Evolutionary conservation across 2,329 filamentous ascomycete species (phyloP).

Genomic region (Talaromyces sp.): DNA sequence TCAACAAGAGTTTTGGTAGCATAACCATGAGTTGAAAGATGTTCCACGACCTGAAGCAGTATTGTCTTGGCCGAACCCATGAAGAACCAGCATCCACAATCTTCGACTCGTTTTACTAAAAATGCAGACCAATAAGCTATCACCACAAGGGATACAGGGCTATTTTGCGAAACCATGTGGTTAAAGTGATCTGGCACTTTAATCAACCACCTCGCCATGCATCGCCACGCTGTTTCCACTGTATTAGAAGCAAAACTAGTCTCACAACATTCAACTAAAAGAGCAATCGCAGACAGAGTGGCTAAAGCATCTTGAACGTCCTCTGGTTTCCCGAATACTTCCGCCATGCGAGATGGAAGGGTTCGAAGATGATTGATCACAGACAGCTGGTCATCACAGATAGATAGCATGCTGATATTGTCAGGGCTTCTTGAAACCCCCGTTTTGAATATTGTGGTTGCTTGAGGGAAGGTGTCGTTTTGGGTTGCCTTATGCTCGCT

Average conservation of each 20-base stretch:
- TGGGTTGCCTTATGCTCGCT: neutral
- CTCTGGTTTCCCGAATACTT: constrained; percentile 5
- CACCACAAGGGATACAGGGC: constrained; percentile 2
- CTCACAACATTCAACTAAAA: constrained; percentile 1
- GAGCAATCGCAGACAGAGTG: neutral
- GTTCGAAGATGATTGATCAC: neutral
- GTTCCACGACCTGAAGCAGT: neutral
- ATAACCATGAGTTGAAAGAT: neutral
- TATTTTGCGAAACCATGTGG: neutral
- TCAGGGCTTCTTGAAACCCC: too few species aligned
- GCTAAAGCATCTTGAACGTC: neutral
- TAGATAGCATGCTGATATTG: neutral
- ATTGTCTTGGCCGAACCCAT: neutral
- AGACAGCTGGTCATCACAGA: neutral
- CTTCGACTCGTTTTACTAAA: constrained; percentile 2
- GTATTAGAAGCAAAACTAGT: neutral
- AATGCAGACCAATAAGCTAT: constrained; percentile 4
- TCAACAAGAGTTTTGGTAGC: neutral
- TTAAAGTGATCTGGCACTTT: constrained; percentile 5
- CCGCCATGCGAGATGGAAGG: constrained; percentile 7
- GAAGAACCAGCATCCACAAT: constrained; percentile 1
- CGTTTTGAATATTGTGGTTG: neutral
- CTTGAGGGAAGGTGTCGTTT: neutral
- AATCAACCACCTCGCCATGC: neutral
- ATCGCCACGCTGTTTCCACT: neutral